Evolutionary conservation across 345 rosid species (phyloP), one percentile per base, ranked within the genome.

Genomic region (Moringa oleifera): DNA sequence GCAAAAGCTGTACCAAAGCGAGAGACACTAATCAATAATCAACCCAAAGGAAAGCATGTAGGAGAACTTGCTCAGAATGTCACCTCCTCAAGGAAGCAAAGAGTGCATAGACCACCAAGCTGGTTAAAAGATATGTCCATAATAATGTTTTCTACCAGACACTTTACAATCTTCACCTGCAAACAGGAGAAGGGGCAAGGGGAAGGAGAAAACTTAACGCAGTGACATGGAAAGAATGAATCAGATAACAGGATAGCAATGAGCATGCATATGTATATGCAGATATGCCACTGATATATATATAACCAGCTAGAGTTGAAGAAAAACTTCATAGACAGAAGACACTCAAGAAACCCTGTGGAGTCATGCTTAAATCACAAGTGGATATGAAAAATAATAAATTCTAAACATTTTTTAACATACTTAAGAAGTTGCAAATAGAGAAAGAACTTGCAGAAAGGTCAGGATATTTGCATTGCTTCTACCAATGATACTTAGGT

Each of bases 31-130:
- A 41, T 11, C 13, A 4, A 41, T 11, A 41, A 7, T 11, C 17
- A 1, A 41, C 47, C 47, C 47, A 41, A 53, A 16, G n/a, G 57
- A 53, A 10, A 53, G n/a, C 17, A 18, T 0, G 25, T 7, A 13
- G 25, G 18, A 4, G 12, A 9, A 33, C 37, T 33, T 33, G 11
- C 11, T 33, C 23, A 33, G 23, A 57, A 57, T 10, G 59, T 63
- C 28, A 84, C 89, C 89, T 81, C 83, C 59, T 81, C 89, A 60
- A 84, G 84, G 68, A 81, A 84, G 71, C 89, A 84, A 64, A 84
- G 86, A 33, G 89, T 81, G 66, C 85, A 84, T 16, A 84, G 76
- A 50, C 89, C 89, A 63, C 86, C 83, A 58, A 84, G 84, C 73
- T 81, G 89, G 70, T 81, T 77, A 68, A 81, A 77, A 7, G 89